Base-by-base conservation (phyloP, 768 basidiomycete species). In the Auricularia sp. region DNA sequence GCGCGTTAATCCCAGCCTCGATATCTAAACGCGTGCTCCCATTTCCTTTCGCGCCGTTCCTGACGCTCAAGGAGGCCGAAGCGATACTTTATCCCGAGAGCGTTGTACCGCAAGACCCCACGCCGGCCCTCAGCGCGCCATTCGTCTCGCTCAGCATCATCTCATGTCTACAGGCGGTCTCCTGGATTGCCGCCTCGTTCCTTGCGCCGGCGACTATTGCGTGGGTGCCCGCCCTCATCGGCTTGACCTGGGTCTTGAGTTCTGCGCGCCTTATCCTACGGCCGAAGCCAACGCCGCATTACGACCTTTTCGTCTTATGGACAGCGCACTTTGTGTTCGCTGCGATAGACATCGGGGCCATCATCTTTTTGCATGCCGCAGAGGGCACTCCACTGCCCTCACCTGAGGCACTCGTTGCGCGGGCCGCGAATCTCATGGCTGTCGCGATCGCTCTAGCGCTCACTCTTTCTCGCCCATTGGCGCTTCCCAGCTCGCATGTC, bases 381-480 rank as follows among this genome's bases (percentile, higher is more conserved):
- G 72, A 78, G 29, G 80, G 74, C 2, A 67, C 76, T 1, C 80
- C 81, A 0, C 70, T 82, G 16, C 83, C 82, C 2, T 67, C 76
- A 0, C 64, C 72, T 2, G n/a, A 72, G 34, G 62, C 68, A 1
- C 42, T 79, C 4, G 53, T 66, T 0, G 73, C 61, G 0, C 63
- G 76, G 18, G 69, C 73, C 42, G 69, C 72, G 62, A 85, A 90
- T 71, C 60, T 88, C 39, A 65, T 75, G 10, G 79, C 76, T 0
- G 66, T 84, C 36, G 33, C 78, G 11, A 67, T 74, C 1, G 72
- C 87, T 33, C 64, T 90, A 12, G 66, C 69, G 0, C 72, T 86
- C 5, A 75, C 86, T 12, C 68, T 87, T 29, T 74, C 75, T 1
- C 90, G 90, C 83, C 91, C 90, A 0, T 68, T 92, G 63, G 83